Percentiles rank a stretch among this genome's conserved stretches.
Conservation (phyloP, 1,139 yeast species). For the Lodderomyces orthopsilosis region DNA sequence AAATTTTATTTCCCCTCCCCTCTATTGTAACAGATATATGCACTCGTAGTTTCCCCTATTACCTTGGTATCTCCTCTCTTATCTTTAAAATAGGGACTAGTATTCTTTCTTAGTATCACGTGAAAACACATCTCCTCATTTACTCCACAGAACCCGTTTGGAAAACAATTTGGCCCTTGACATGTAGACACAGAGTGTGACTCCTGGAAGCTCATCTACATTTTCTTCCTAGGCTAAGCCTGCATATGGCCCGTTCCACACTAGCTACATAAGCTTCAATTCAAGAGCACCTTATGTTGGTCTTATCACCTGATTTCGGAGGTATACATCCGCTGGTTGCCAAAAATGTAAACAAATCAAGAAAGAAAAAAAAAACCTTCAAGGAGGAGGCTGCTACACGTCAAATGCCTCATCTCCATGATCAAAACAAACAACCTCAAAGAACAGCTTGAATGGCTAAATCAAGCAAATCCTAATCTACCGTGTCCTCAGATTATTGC, state of each 20-base stretch:
- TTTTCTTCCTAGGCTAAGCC: too few relatives aligned
- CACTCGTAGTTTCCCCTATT: background rate
- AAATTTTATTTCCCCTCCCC: slow-evolving; percentile 2
- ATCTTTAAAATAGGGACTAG: too few relatives aligned
- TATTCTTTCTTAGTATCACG: background rate
- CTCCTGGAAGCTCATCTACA: too few relatives aligned
- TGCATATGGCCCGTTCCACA: too few relatives aligned
- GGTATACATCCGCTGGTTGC: background rate
- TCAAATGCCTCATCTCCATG: background rate
- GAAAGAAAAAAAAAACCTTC: background rate
- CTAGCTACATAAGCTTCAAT: too few relatives aligned
- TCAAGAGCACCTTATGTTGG: too few relatives aligned
- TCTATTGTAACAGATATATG: too few relatives aligned
- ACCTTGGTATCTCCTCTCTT: background rate
- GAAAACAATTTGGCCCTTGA: too few relatives aligned
- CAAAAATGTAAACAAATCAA: slow-evolving; percentile 1
- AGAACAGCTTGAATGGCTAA: slow-evolving; percentile 16
- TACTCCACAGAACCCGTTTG: too few relatives aligned
- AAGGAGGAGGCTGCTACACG: background rate
- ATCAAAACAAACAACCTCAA: slow-evolving; percentile 13
- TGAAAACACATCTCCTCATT: background rate
- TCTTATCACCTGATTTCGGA: background rate
- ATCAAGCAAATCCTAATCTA: slow-evolving; percentile 11
- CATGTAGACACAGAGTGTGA: too few relatives aligned
- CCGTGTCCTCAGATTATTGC: slow-evolving; percentile 9